A percentile compares a stretch with the other conserved stretches of the same genome.
These are phyloP conservation scores for Nannochloropsis gaditana DNA, from an alignment of 108 stramenopile genomes.

Conservation along the genomic window DNA sequence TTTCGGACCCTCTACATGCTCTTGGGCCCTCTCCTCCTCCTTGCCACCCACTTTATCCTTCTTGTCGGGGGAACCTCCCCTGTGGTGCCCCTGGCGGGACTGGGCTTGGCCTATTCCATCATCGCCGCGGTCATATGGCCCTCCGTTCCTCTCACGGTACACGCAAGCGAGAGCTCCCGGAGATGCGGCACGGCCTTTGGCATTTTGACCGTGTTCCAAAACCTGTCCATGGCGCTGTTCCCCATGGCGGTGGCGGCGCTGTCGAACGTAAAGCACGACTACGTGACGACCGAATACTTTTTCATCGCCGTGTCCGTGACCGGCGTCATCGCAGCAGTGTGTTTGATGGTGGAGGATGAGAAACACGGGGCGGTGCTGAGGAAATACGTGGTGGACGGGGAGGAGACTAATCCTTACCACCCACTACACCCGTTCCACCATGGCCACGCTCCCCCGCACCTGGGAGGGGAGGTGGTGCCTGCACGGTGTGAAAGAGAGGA, in stretches of 20 bases:
- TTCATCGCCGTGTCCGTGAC: slow-evolving; percentile 14
- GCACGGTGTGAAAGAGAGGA: background rate
- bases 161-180: background rate
- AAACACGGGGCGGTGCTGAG: slow-evolving; percentile 12
- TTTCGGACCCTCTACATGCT: slow-evolving; percentile 7
- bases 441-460: background rate
- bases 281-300: slow-evolving; percentile 8
- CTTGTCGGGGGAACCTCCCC: background rate
- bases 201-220: slow-evolving; percentile 30
- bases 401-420: background rate
- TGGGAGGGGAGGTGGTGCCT: background rate
- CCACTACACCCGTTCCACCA: background rate
- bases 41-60: slow-evolving; percentile 24
- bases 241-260: slow-evolving; percentile 29
- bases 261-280: background rate
- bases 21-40: background rate
- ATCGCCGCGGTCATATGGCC: slow-evolving; percentile 41
- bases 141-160: slow-evolving; percentile 27
- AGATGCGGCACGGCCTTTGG: slow-evolving; percentile 34
- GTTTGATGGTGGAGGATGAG: slow-evolving; percentile 4
- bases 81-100: slow-evolving; percentile 23
- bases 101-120: slow-evolving; percentile 36
- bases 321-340: background rate
- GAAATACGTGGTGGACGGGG: background rate
- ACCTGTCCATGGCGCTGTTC: slow-evolving; percentile 30